Base-by-base conservation (phyloP, 805 yeast species). In the Danielia oregonensis region DNA sequence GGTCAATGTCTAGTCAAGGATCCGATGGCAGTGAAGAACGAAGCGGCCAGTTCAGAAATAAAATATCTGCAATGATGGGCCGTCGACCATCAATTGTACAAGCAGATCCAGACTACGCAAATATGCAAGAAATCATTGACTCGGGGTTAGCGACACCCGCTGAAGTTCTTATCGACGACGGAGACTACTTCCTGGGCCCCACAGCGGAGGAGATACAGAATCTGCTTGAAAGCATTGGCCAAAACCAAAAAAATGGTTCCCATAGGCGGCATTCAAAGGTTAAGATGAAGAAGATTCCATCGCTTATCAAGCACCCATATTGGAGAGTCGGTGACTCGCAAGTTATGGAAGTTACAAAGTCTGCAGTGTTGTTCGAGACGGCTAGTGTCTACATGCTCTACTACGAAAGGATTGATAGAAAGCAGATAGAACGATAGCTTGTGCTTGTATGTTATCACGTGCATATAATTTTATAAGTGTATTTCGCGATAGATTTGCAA, bases 281-380 rank as follows among this genome's bases (percentile, higher is more conserved):
- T 44, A 56, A 66, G 51, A 50, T 69, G 57, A 79, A 74, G 49
- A 79, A 73, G 47, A 61, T 82, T 8, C 74, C 78, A 4, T 70
- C 80, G 12, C 65, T 75, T 12, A 51, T 68, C 3, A 77, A 76
- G 37, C 61, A 72, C 28, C 88, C 91, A 13, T 84, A 69, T 49
- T 91, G 97, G 97, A 72, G 85, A 43, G 76, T 89, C 22, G 86
- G 94, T 42, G 97, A 93, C 59, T 68, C 84, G 2, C 66, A 63
- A 19, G 77, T 85, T 4, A 60, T 76, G 24, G 96, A 88, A 53
- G 78, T 72, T 6, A 66, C 74, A 9, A 52, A 63, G 2, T 58
- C 63, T 0, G 78, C 79, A 11, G 84, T 89, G 1, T 60, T 86
- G 26, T 66, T 62, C 35, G 95, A 87, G 49, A 76, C 76, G 19